These are phyloP conservation scores for Lanmaoa pseudosensibilis DNA, from an alignment of 768 basidiomycete species.

Conservation along the genomic window DNA sequence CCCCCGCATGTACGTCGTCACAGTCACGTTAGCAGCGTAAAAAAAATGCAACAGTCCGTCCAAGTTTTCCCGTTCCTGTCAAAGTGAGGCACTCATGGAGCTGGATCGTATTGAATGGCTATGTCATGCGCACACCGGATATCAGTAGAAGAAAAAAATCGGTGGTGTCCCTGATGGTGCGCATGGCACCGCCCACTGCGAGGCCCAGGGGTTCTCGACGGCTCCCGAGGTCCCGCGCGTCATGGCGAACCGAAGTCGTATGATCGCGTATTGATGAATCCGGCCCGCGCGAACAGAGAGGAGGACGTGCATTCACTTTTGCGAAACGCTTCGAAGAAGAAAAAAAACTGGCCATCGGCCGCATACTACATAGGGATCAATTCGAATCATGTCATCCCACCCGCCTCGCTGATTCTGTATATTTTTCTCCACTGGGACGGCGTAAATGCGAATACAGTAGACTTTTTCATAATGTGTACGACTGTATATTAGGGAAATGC, in stretches of 20 bases:
- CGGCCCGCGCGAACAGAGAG: not conserved
- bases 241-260: not conserved
- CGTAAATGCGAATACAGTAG: not conserved
- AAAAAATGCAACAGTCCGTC: not conserved
- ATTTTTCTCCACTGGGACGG: not conserved
- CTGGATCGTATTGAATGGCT: not conserved
- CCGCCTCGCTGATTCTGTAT: not conserved
- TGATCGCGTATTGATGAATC: not conserved
- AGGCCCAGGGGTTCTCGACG: not conserved
- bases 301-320: not conserved
- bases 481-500: not conserved
- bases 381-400: not conserved
- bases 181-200: not conserved
- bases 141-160: not conserved
- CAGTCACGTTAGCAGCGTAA: constrained; percentile 19
- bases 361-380: constrained; percentile 5
- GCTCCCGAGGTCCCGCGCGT: not conserved
- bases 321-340: not conserved
- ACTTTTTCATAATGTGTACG: not conserved
- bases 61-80: not conserved
- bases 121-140: not conserved
- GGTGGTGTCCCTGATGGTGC: not conserved
- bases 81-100: constrained; percentile 1
- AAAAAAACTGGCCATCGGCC: not conserved
- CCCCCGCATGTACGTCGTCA: constrained; percentile 1